Evolutionary conservation across 306 rosid genomes (phyloP).

Genomic region (Ormosia emarginata): DNA sequence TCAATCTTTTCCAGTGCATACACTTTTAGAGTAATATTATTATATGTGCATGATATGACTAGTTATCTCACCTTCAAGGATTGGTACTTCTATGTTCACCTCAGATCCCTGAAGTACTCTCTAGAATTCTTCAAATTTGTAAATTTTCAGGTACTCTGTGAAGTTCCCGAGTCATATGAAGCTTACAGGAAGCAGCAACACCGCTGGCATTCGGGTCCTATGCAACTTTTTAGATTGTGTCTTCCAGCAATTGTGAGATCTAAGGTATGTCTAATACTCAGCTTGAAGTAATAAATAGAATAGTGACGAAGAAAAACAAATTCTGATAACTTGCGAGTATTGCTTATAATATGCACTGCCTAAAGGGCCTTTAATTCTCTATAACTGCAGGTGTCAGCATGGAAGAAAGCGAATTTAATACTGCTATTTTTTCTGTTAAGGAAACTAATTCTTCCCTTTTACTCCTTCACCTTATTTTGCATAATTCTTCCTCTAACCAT

Average conservation of each 20-base stretch:
- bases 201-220: slow-evolving; percentile 99
- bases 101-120: not conserved
- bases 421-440: slow-evolving; percentile 81
- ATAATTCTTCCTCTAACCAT: slow-evolving; percentile 93
- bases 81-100: not conserved
- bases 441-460: slow-evolving; percentile 90
- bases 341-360: not conserved
- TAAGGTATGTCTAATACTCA: slow-evolving; percentile 49
- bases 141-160: slow-evolving; percentile 74
- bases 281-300: slow-evolving; percentile 15
- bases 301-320: slow-evolving; percentile 8
- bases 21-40: not conserved
- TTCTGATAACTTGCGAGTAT: not conserved
- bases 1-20: slow-evolving; percentile 11
- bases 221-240: slow-evolving; percentile 90
- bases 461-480: slow-evolving; percentile 94
- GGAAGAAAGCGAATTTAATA: slow-evolving; percentile 88
- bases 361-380: slow-evolving; percentile 17
- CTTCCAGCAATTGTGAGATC: slow-evolving; percentile 81
- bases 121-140: not conserved
- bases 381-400: slow-evolving; percentile 71
- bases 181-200: slow-evolving; percentile 97
- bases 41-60: not conserved
- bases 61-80: not conserved
- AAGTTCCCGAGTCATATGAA: slow-evolving; percentile 95